Conservation (phyloP, 257 asterid genomes). For the Orobanche coerulescens region DNA sequence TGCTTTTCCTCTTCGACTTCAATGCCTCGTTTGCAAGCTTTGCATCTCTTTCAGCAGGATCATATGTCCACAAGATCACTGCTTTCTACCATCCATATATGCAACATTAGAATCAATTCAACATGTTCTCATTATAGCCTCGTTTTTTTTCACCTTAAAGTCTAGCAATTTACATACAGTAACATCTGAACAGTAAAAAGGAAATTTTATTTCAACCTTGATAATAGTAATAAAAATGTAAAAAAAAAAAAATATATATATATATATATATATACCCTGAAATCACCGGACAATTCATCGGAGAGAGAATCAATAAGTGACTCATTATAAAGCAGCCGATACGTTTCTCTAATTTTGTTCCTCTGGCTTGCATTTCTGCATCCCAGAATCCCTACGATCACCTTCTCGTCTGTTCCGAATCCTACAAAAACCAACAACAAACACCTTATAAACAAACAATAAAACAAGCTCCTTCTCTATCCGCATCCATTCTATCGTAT, state of each 20-base stretch:
- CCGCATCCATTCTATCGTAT: too few relatives aligned
- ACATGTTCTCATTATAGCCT: background rate
- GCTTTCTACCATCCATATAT: constrained; percentile 51
- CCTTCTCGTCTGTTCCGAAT: constrained; percentile 64
- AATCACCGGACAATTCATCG: constrained; percentile 71
- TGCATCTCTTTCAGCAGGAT: constrained; percentile 79
- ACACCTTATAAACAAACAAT: constrained; percentile 19
- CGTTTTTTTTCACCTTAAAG: constrained; percentile 11
- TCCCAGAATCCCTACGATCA: constrained; percentile 50
- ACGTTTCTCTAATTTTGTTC: constrained; percentile 52
- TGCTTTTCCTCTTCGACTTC: constrained; percentile 35
- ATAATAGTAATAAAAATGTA: background rate
- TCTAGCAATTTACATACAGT: too few relatives aligned
- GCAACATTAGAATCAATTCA: constrained; percentile 23
- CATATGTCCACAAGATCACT: constrained; percentile 55
- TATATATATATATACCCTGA: constrained; percentile 57
- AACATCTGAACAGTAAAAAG: too few relatives aligned
- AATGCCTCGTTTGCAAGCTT: constrained; percentile 64
- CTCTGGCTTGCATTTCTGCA: constrained; percentile 56
- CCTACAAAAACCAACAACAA: constrained; percentile 42
- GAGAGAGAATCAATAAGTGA: constrained; percentile 45
- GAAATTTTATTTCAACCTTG: too few relatives aligned
- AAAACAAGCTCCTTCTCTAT: too few relatives aligned
- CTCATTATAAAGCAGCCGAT: constrained; percentile 44
- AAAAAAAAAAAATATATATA: background rate